Conservation (phyloP, 2,329 filamentous ascomycete species). For the Venturia aucupariae region DNA sequence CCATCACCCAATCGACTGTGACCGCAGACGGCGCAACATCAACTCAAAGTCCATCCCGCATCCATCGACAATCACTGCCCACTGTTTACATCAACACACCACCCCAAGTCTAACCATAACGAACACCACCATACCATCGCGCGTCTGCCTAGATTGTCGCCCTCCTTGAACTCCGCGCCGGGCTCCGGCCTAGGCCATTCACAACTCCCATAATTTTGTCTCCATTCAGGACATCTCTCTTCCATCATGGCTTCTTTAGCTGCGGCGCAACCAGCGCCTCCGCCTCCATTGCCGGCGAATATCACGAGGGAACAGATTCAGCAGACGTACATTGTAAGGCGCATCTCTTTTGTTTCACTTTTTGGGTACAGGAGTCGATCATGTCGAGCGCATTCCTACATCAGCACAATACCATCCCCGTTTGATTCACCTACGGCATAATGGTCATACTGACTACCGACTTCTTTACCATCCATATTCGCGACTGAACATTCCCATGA, state of each 20-base stretch:
- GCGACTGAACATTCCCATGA: neutral
- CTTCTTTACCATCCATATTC: neutral
- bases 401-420: neutral
- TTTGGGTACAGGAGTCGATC: neutral
- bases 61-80: neutral
- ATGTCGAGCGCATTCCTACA: slow-evolving; percentile 16
- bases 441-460: neutral
- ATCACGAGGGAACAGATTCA: slow-evolving; percentile 71
- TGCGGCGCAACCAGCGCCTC: neutral
- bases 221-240: neutral
- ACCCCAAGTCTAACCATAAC: neutral
- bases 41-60: neutral
- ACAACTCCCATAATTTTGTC: neutral
- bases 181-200: slow-evolving; percentile 11
- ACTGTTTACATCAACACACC: slow-evolving; percentile 4
- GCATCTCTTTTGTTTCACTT: slow-evolving; percentile 8
- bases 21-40: neutral
- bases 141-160: neutral
- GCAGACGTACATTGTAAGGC: slow-evolving; percentile 58
- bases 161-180: neutral
- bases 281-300: slow-evolving; percentile 34
- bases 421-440: neutral
- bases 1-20: neutral
- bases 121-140: neutral
- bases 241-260: slow-evolving; percentile 10